A percentile compares a stretch with the other conserved stretches of the same genome.
Evolutionary conservation across 805 yeast genomes (phyloP).

Genomic region (Candida morakotiae): DNA sequence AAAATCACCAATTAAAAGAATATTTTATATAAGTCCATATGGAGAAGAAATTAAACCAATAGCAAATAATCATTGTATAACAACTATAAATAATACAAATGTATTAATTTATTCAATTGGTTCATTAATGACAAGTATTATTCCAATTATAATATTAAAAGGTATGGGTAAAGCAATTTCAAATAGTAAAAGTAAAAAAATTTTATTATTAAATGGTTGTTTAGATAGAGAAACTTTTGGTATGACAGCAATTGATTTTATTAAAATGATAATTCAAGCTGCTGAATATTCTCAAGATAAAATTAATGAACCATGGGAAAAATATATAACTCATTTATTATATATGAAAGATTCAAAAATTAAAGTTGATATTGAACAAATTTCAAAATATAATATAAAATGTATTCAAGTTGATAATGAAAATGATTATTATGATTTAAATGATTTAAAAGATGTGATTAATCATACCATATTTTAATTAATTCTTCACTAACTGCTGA

Average conservation of each 20-base stretch:
- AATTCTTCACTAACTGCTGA: constrained; percentile 98
- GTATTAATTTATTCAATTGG: constrained; percentile 78
- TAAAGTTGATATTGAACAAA: constrained; percentile 38
- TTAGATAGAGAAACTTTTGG: constrained; percentile 78
- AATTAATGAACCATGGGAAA: constrained; percentile 28
- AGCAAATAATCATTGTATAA: constrained; percentile 60
- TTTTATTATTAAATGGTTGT: constrained; percentile 69
- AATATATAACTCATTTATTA: constrained; percentile 61
- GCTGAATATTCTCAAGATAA: constrained; percentile 47
- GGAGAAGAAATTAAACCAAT: constrained; percentile 82
- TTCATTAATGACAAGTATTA: constrained; percentile 79
- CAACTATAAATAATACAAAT: constrained; percentile 47
- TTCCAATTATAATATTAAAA: constrained; percentile 71
- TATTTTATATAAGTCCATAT: constrained; percentile 79
- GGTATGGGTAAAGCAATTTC: constrained; percentile 68
- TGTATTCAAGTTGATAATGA: constrained; percentile 40
- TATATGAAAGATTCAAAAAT: constrained; percentile 51
- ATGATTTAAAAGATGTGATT: constrained; percentile 34
- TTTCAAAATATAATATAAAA: constrained; percentile 41
- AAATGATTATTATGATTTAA: constrained; percentile 35
- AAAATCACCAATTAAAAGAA: constrained; percentile 67
- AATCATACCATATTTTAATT: constrained; percentile 97
- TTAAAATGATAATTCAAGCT: constrained; percentile 52
- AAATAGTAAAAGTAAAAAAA: constrained; percentile 30
- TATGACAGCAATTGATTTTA: constrained; percentile 56